Percentiles rank a stretch among this genome's conserved stretches.
Conservation (phyloP, 108 stramenopile genomes). For the Pseudonitzschia delicatissima region DNA sequence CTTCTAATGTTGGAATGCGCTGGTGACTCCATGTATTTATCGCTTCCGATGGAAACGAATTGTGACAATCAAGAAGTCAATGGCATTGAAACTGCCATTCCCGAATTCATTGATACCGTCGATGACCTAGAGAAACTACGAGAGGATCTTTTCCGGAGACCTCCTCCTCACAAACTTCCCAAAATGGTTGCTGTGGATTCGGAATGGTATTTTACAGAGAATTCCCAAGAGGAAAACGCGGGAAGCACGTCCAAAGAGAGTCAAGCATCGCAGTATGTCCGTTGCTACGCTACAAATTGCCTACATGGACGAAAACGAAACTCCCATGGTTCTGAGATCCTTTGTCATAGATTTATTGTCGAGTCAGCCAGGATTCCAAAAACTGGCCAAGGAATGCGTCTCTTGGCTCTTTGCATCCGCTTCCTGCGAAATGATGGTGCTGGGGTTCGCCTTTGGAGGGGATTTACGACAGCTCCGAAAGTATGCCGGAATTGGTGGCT, state of each 20-base stretch:
- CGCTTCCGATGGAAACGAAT: background rate
- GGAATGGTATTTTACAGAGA: constrained; percentile 26
- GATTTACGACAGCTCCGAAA: constrained; percentile 24
- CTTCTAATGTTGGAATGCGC: background rate
- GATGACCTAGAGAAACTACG: background rate
- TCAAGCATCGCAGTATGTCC: background rate
- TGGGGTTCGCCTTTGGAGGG: constrained; percentile 36
- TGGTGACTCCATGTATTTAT: background rate
- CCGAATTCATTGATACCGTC: constrained; percentile 1
- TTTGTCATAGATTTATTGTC: constrained; percentile 5
- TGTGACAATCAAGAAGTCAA: background rate
- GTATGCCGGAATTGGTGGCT: constrained; percentile 4
- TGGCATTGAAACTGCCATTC: background rate
- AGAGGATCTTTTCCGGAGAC: background rate
- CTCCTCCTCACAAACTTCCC: background rate
- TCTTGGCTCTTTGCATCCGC: background rate
- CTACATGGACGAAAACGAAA: constrained; percentile 2
- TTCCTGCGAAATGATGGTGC: background rate
- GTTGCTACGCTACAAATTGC: constrained; percentile 10
- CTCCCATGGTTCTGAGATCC: background rate
- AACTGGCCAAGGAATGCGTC: background rate
- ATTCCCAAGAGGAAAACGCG: background rate
- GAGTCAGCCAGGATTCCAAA: background rate
- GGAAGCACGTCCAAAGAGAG: background rate
- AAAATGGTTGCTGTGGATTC: constrained; percentile 31